Evolutionary conservation across 2,329 filamentous ascomycete genomes (phyloP).

Genomic region (Drechslera avenae): DNA sequence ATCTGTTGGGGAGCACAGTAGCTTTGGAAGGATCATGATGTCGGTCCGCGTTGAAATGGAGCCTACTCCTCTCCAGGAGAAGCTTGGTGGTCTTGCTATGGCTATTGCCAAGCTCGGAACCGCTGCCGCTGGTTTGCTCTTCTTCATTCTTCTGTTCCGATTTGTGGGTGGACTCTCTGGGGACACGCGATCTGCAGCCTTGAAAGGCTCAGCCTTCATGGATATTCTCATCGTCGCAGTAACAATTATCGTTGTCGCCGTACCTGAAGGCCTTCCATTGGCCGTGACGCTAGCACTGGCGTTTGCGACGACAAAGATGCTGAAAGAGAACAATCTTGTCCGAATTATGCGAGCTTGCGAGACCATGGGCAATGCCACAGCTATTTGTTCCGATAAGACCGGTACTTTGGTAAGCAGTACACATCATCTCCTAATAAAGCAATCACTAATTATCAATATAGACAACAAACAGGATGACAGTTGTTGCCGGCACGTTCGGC

Average conservation of each 20-base stretch:
- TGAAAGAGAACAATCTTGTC: slow-evolving; percentile 46
- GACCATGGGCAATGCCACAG: slow-evolving; percentile 45
- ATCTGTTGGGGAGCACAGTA: slow-evolving; percentile 61
- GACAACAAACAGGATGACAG: slow-evolving; percentile 51
- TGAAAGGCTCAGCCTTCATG: slow-evolving; percentile 47
- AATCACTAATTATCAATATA: slow-evolving; percentile 11
- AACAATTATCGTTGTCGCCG: slow-evolving; percentile 51
- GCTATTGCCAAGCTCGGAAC: slow-evolving; percentile 59
- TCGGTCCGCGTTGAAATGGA: slow-evolving; percentile 60
- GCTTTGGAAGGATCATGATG: slow-evolving; percentile 63
- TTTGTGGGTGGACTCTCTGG: slow-evolving; percentile 42
- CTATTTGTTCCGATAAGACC: slow-evolving; percentile 47
- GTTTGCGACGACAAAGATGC: slow-evolving; percentile 45
- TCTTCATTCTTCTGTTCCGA: slow-evolving; percentile 48
- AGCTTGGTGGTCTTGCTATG: slow-evolving; percentile 58
- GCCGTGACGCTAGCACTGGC: slow-evolving; percentile 44
- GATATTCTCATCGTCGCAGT: slow-evolving; percentile 51
- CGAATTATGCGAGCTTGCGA: slow-evolving; percentile 42
- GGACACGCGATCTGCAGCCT: slow-evolving; percentile 29
- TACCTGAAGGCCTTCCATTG: slow-evolving; percentile 49
- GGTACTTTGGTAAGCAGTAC: slow-evolving; percentile 30
- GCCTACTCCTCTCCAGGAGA: slow-evolving; percentile 60
- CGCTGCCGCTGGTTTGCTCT: slow-evolving; percentile 45
- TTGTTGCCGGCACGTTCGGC: slow-evolving; percentile 49
- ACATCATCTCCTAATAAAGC: fast-evolving